Base-by-base conservation (phyloP, 2,329 filamentous ascomycete genomes). In the Cladorrhinum sp. region DNA sequence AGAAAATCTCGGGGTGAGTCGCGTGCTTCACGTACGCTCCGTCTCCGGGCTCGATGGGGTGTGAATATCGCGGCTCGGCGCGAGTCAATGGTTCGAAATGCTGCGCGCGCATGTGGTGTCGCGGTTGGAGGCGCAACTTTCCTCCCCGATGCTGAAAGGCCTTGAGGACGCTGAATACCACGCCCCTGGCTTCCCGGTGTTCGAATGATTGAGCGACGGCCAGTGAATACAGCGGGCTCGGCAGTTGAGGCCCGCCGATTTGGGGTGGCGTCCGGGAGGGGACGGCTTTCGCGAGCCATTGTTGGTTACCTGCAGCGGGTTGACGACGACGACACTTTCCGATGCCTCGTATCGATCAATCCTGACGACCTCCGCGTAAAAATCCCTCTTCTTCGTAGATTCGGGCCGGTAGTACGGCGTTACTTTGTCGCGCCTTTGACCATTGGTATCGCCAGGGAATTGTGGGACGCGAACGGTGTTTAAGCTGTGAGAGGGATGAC, bases 21-120 rank as follows among this genome's bases (percentile, higher is more conserved):
- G 62, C 83, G 76, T 66, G 82, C 78, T 62, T 81, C 79, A 65
- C 81, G 79, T 55, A 82, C 69, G 68, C 85, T 87, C 66, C 79
- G 80, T n/a, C 85, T 78, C 20, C 82, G 79, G 57, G 59, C 79
- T 63, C 81, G 81, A 18, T 83, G 84, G 0, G 85, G 85, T 0
- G 85, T 88, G 63, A 86, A 79, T 52, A 85, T 76, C 51, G 83
- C 83, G 2, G 81, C 80, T 48, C 85, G 81, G 4, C 85, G 82
- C 64, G 81, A 79, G 65, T 86, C 80, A 56, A 87, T 77, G 29
- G 84, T 80, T 50, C 82, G 78, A 52, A 80, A 80, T 49, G 85
- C 85, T 10, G 85, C 85, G 66, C 81, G 81, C 51, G 81, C 84
- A 69, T 88, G 85, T 0, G 85, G 85, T 18, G 85, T 88, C 7